Conservation (phyloP, 1,139 yeast genomes). For the Candida tropicalis region DNA sequence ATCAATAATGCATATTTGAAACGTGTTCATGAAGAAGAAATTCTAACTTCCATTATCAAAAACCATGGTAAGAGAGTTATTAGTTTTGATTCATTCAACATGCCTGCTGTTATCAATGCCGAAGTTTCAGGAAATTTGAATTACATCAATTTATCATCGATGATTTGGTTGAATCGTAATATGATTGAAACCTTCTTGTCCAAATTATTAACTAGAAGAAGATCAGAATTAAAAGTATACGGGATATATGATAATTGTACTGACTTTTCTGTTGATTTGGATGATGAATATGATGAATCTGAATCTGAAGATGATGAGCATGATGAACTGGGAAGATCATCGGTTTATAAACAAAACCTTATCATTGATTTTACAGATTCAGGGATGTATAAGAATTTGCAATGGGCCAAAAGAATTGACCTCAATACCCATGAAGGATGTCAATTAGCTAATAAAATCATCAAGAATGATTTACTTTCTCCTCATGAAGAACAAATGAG, state of each 20-base stretch:
- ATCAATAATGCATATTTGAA: conserved; percentile 35
- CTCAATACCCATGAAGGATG: conserved; percentile 33
- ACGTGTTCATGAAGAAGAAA: conserved; percentile 39
- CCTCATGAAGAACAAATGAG: conserved; percentile 32
- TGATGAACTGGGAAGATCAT: conserved; percentile 12
- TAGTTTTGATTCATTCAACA: conserved; percentile 11
- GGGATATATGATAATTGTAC: conserved; percentile 10
- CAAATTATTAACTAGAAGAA: conserved; percentile 18
- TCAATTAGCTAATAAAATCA: conserved; percentile 32
- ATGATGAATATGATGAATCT: conserved; percentile 5
- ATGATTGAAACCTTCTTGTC: conserved; percentile 36
- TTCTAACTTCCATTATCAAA: conserved; percentile 34
- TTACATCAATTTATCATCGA: conserved; percentile 43
- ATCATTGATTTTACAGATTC: conserved; percentile 52
- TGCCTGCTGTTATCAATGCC: conserved; percentile 18
- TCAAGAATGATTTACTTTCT: conserved; percentile 34
- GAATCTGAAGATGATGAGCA: conserved; percentile 10
- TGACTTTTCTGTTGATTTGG: conserved; percentile 8
- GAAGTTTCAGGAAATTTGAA: conserved; percentile 24
- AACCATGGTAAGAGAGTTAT: conserved; percentile 21
- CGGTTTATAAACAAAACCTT: conserved; percentile 26
- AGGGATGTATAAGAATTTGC: conserved; percentile 58
- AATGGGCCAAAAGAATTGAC: conserved; percentile 54
- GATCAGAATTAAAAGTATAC: conserved; percentile 11
- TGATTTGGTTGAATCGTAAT: conserved; percentile 55